phyloP scores from a whole-genome alignment of 805 yeast species.

The Tanozyma kutaoensis region DNA sequence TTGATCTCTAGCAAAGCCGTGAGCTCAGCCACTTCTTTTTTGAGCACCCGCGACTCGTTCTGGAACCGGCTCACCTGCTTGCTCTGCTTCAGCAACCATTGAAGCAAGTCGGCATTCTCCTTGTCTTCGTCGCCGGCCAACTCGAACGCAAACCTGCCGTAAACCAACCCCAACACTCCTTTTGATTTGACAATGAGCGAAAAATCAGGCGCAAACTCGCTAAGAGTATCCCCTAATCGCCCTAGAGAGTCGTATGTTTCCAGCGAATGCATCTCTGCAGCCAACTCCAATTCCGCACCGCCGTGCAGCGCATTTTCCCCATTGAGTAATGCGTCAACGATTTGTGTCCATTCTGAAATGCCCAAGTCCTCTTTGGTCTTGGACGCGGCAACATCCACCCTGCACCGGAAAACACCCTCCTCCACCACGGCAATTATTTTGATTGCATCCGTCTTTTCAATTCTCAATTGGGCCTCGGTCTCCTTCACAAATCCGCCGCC shows the following conservation, averaged over 20 bases:
- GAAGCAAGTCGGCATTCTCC: conserved; percentile 4
- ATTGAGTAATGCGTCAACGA: conserved; percentile 8
- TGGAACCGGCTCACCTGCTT: conserved; percentile 2
- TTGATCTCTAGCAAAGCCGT: conserved; percentile 1
- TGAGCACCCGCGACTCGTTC: background rate
- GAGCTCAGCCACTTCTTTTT: background rate
- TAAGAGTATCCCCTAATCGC: too few relatives aligned
- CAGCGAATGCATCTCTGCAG: too few relatives aligned
- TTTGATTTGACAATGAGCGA: too few relatives aligned
- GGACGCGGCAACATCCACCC: conserved; percentile 1
- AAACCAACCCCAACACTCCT: too few relatives aligned
- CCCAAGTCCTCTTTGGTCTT: conserved; percentile 3
- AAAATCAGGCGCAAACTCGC: too few relatives aligned
- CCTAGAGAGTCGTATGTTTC: too few relatives aligned
- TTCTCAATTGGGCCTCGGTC: background rate
- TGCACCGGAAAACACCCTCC: conserved; percentile 6
- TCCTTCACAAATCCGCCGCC: conserved; percentile 3
- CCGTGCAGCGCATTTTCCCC: too few relatives aligned
- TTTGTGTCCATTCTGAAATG: conserved; percentile 8
- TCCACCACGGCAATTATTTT: conserved; percentile 6
- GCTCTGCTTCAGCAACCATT: conserved; percentile 5
- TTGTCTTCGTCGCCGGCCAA: too few relatives aligned
- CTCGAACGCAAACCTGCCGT: too few relatives aligned
- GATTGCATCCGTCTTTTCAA: background rate
- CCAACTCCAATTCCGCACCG: too few relatives aligned